Base-by-base conservation (phyloP, 768 basidiomycete species). In the Panus rudis region DNA sequence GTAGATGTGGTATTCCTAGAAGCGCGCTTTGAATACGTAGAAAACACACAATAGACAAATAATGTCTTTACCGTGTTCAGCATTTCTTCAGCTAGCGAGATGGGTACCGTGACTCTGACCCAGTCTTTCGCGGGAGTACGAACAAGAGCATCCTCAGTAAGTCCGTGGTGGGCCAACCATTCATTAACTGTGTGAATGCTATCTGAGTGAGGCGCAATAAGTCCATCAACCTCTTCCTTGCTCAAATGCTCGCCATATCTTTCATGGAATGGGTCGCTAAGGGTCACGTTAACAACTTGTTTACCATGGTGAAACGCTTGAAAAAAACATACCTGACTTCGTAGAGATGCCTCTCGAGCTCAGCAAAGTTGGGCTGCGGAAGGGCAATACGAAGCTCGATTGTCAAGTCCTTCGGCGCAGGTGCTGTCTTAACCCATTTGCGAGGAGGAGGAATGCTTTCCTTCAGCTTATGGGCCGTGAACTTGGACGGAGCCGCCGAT, bases 71-170 rank as follows among this genome's bases (percentile, higher is more conserved):
- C 82, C 35, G 85, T 81, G 53, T 76, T 64, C n/a, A 88, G 69
- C 75, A 88, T 79, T 50, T 74, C 63, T 59, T 88, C 84, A 0
- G 78, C 84, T 20, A 78, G 48, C 25, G 63, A 52, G 34, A 88
- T 68, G 0, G 82, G 73, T 6, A 84, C 62, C 11, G 60, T 74
- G 30, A 84, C 56, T 5, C 68, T 76, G 11, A 85, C 63, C 84
- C 83, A 88, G 48, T 86, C 84, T 37, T 73, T 70, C 0, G 83
- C 81, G 3, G 79, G 70, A 10, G 84, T 82, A 7, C 76, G 74
- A 31, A 61, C 48, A 17, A 78, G 50, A 43, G 73, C 67, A 30
- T 66, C 56, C 33, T 74, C 72, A 13, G 53, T 47, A 21, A 86
- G 60, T 24, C 78, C 81, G 45, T 81, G 69, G 3, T 66, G 67